Percentiles rank a stretch among this genome's conserved stretches.
Evolutionary conservation across 148 eudicot genomes (phyloP).

Genomic region (Camellia lanceoleosa): DNA sequence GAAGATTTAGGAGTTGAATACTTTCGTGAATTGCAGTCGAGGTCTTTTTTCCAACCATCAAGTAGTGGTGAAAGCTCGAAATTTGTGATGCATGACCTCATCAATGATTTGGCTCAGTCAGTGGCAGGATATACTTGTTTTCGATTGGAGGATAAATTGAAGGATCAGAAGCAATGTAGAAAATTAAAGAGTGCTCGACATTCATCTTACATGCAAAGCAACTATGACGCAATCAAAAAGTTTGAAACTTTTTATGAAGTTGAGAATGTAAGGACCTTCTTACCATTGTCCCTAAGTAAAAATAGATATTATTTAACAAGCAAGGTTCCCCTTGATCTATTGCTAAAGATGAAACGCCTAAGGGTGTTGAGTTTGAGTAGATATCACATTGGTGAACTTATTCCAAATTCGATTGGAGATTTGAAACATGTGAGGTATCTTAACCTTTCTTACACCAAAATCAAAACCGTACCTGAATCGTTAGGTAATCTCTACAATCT

Average conservation of each 20-base stretch:
- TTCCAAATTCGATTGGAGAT: slow-evolving; percentile 17
- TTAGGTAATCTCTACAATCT: slow-evolving; percentile 14
- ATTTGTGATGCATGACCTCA: slow-evolving; percentile 38
- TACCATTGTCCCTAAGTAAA: slow-evolving; percentile 8
- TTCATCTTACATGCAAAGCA: slow-evolving; percentile 15
- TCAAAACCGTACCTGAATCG: slow-evolving; percentile 12
- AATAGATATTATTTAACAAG: not conserved
- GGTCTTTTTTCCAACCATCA: slow-evolving; percentile 29
- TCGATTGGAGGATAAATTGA: slow-evolving; percentile 20
- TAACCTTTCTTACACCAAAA: slow-evolving; percentile 8
- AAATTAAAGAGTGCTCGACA: not conserved
- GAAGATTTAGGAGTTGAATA: slow-evolving; percentile 18
- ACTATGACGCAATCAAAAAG: not conserved
- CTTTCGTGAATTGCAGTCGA: slow-evolving; percentile 23
- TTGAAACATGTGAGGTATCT: slow-evolving; percentile 13
- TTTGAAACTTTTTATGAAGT: not conserved
- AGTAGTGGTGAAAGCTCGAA: not conserved
- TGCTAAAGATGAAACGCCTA: not conserved
- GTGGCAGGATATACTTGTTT: slow-evolving; percentile 13
- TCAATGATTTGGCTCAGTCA: slow-evolving; percentile 32
- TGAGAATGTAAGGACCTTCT: slow-evolving; percentile 22
- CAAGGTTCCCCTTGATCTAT: not conserved
- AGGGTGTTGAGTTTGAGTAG: slow-evolving; percentile 11
- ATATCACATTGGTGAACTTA: not conserved
- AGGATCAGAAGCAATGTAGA: not conserved